phyloP scores from a whole-genome alignment of 176 grass and related monocot species.

The Poa annua region DNA sequence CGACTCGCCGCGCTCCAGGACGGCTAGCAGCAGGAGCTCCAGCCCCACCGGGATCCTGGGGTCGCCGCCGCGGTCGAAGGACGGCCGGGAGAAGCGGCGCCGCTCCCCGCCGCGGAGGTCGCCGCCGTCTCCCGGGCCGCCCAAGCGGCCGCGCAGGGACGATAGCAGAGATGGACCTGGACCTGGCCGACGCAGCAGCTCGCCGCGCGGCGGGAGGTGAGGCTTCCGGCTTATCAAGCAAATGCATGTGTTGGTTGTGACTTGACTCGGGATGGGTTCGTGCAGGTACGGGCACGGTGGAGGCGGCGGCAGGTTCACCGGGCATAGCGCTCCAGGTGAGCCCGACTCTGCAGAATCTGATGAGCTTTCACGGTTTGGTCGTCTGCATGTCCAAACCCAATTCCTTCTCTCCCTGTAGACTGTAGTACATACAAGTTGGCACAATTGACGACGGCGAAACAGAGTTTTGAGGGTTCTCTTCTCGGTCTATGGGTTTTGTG shows the following conservation, averaged over 20 bases:
- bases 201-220: slow-evolving; percentile 48
- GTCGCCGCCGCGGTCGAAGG: background rate
- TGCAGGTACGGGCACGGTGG: slow-evolving; percentile 44
- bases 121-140: slow-evolving; percentile 46
- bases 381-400: background rate
- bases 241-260: background rate
- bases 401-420: background rate
- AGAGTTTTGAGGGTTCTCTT: background rate
- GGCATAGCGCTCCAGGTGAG: slow-evolving; percentile 49
- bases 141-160: slow-evolving; percentile 63
- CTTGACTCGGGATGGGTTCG: slow-evolving; percentile 4
- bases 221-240: background rate
- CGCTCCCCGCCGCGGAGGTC: slow-evolving; percentile 53
- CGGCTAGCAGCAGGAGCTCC: slow-evolving; percentile 24
- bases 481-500: background rate
- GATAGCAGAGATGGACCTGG: slow-evolving; percentile 8
- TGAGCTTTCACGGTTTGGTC: background rate
- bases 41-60: slow-evolving; percentile 30
- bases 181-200: slow-evolving; percentile 47
- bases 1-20: background rate
- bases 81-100: slow-evolving; percentile 28
- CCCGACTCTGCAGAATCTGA: background rate
- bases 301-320: slow-evolving; percentile 38
- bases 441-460: background rate
- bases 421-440: background rate